Base-by-base conservation (phyloP, 495 filamentous ascomycete genomes). In the Clavariopsis aquatica region DNA sequence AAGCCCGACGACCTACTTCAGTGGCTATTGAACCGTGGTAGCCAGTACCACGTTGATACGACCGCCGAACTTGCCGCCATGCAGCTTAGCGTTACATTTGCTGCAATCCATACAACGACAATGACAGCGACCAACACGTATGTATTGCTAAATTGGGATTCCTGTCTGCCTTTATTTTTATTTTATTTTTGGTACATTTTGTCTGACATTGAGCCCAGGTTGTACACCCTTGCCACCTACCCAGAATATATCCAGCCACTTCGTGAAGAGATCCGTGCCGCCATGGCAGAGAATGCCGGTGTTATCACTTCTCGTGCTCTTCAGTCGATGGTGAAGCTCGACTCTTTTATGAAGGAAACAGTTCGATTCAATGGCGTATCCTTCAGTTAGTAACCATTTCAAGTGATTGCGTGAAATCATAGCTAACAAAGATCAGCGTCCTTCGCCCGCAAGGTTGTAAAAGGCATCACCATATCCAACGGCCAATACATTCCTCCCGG, bases 31-130 rank as follows among this genome's bases (percentile, higher is more conserved):
- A 61, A 66, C 23, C 57, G 51, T n/a, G 29, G 70, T 15, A 28
- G 24, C 13, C 58, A 67, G 0, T 57, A 31, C 41, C 49, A 38
- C 0, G n/a, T 49, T 17, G 26, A 55, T 19, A 17, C 51, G 13
- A 38, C 43, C 13, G 31, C 24, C 0, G 3, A 61, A 17, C 52
- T 76, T 12, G 72, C 68, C 4, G 54, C 31, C 17, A 49, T 68
- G 1, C 69, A 71, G 31, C 61, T 75, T 27, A 62, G 65, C 26
- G 20, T 72, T 13, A 69, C 54, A 45, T 73, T 73, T 47, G 73
- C 71, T 19, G 69, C 75, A 0, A 78, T 78, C 19, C 76, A 78
- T 51, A 77, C 76, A 3, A 78, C 73, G 1, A 65, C 68, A 9
- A 65, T 73, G 46, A 67, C 68, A 1, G 31, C 52, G 0, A 66